Evolutionary conservation across 2,329 filamentous ascomycete species (phyloP).

Genomic region (Pseudogymnoascus sp.): DNA sequence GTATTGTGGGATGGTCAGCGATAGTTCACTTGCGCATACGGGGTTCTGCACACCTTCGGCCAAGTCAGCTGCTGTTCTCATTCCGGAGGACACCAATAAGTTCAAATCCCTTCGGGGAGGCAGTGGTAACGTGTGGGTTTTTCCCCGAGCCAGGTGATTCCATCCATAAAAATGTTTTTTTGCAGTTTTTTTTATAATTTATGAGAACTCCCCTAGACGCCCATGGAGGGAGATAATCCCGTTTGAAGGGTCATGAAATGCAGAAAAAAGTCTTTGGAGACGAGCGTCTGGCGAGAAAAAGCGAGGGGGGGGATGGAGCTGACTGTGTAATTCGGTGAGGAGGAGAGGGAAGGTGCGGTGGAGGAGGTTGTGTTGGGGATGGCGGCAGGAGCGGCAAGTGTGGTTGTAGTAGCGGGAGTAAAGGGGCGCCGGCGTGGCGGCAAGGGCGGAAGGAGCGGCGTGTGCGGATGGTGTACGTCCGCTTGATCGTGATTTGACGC

Average conservation of each 20-base stretch:
- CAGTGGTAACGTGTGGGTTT: neutral
- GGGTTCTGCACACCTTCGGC: neutral
- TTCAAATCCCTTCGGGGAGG: neutral
- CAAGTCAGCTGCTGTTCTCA: neutral
- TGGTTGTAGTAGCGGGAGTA: neutral
- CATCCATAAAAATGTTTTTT: slow-evolving; percentile 1
- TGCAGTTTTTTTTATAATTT: neutral
- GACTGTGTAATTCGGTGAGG: neutral
- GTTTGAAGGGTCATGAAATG: too few relatives aligned
- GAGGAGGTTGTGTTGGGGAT: neutral
- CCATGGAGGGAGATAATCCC: too few relatives aligned
- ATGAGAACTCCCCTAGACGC: too few relatives aligned
- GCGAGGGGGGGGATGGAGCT: neutral
- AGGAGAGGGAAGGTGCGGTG: neutral
- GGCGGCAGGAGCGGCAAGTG: neutral
- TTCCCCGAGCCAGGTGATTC: neutral
- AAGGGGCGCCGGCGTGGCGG: neutral
- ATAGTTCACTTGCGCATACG: neutral
- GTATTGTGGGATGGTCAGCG: neutral
- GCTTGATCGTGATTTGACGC: neutral
- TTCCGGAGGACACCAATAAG: neutral
- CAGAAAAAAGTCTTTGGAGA: neutral
- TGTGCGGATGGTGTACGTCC: neutral
- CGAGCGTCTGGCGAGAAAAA: neutral
- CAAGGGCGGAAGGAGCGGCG: neutral